Percentiles rank a stretch among this genome's conserved stretches.
These are phyloP conservation scores for Neofusicoccum sp. DNA, from an alignment of 2,329 filamentous ascomycete genomes.

Conservation along the genomic window DNA sequence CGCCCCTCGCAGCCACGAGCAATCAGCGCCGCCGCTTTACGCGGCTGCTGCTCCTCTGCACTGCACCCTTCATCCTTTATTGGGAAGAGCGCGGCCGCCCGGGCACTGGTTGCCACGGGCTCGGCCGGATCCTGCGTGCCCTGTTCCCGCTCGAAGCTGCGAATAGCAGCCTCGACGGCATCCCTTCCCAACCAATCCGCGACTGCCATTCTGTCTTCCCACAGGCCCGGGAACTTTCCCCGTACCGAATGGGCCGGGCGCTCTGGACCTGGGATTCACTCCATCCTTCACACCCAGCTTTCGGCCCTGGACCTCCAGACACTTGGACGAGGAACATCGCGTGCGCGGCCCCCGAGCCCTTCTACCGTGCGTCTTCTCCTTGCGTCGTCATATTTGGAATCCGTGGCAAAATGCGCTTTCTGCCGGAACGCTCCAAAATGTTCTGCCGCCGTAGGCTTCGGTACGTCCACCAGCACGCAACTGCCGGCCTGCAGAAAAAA, in stretches of 20 bases:
- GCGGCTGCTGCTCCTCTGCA: too few relatives aligned
- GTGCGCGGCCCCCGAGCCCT: not conserved
- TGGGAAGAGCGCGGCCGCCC: too few relatives aligned
- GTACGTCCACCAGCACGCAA: not conserved
- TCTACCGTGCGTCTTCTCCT: not conserved
- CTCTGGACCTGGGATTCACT: not conserved
- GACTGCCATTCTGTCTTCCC: not conserved
- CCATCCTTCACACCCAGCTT: not conserved
- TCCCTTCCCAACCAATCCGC: not conserved
- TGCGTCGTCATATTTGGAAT: not conserved
- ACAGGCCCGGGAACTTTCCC: too few relatives aligned
- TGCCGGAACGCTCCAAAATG: not conserved
- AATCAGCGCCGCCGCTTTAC: too few relatives aligned
- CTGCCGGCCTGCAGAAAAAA: not conserved
- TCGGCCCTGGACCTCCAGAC: not conserved
- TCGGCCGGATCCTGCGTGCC: too few relatives aligned
- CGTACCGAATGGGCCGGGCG: not conserved
- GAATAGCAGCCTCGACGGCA: too few relatives aligned
- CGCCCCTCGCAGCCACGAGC: too few relatives aligned
- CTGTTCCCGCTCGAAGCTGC: too few relatives aligned
- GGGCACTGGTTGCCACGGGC: too few relatives aligned
- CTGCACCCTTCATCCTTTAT: too few relatives aligned
- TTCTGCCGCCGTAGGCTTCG: too few relatives aligned
- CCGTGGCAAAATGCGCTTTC: not conserved
- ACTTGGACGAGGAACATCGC: not conserved